These are phyloP conservation scores for Ganoderma multipileum DNA, from an alignment of 1,284 basidiomycete genomes.

Conservation along the genomic window DNA sequence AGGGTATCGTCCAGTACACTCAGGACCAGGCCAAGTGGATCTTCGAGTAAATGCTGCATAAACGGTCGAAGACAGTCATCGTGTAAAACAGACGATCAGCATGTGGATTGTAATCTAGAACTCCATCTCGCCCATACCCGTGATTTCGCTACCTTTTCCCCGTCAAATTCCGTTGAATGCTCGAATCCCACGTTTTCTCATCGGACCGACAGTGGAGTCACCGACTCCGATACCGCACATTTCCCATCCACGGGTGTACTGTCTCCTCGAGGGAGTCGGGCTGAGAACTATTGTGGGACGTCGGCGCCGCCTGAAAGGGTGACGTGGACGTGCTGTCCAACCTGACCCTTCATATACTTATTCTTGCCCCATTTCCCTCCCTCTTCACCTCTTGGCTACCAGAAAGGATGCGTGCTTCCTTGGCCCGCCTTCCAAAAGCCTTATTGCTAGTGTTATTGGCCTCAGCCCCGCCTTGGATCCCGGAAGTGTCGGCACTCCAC, in stretches of 20 bases:
- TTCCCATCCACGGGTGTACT: constrained; percentile 22
- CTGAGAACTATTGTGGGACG: constrained; percentile 19
- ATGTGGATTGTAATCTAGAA: constrained; percentile 27
- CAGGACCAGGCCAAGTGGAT: constrained; percentile 77
- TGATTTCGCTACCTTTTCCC: constrained; percentile 20
- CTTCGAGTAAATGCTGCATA: constrained; percentile 71
- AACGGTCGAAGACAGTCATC: constrained; percentile 21
- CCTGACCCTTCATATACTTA: constrained; percentile 10
- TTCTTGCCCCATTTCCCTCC: constrained; percentile 7
- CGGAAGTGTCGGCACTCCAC: constrained; percentile 38
- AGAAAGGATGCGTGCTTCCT: constrained; percentile 15
- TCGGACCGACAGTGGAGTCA: not conserved
- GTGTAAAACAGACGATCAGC: constrained; percentile 29
- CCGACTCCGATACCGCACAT: constrained; percentile 3
- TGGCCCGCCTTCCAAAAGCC: constrained; percentile 22
- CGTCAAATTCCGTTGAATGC: not conserved
- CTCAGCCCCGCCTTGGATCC: constrained; percentile 13
- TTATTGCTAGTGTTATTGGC: constrained; percentile 17
- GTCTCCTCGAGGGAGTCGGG: not conserved
- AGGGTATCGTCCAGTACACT: constrained; percentile 82
- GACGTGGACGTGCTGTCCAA: constrained; percentile 8
- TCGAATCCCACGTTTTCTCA: constrained; percentile 21
- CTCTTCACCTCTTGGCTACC: constrained; percentile 24
- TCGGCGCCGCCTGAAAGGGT: constrained; percentile 6
- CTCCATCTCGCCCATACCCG: constrained; percentile 19